Percentiles rank a stretch among this genome's conserved stretches.
Evolutionary conservation across 805 yeast genomes (phyloP).

Genomic region (Cephaloascus albidus): DNA sequence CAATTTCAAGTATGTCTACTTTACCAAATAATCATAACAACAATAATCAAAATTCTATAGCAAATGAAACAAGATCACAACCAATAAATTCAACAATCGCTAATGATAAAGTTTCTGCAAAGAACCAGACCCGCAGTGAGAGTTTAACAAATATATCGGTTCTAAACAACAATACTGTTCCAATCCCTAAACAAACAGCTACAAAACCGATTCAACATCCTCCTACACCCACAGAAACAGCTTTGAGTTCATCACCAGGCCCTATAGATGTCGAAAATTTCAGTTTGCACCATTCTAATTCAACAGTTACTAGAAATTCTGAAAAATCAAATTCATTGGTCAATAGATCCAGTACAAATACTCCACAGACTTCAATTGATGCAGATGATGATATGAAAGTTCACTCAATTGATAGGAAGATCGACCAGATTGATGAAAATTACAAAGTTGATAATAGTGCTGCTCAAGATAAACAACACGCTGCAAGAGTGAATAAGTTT

Average conservation of each 20-base stretch:
- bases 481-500: no score
- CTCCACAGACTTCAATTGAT: conserved; percentile 22
- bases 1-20: not conserved
- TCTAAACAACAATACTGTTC: not conserved
- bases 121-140: not conserved
- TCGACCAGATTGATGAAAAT: no score
- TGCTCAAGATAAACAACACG: no score
- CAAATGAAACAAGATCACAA: not conserved
- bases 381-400: conserved; percentile 4
- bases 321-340: conserved; percentile 7
- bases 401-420: not conserved
- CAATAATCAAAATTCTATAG: not conserved
- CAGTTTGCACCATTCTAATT: not conserved
- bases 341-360: conserved; percentile 15
- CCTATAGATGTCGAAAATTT: not conserved
- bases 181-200: not conserved
- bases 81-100: not conserved
- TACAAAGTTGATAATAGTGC: no score
- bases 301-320: conserved; percentile 2
- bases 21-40: not conserved
- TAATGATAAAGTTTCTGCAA: not conserved
- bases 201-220: no score
- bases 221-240: no score
- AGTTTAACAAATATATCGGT: not conserved
- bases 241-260: not conserved